Percentiles rank a stretch among this genome's conserved stretches.
phyloP scores from a whole-genome alignment of 257 asterid genomes.

The Plantago major region DNA sequence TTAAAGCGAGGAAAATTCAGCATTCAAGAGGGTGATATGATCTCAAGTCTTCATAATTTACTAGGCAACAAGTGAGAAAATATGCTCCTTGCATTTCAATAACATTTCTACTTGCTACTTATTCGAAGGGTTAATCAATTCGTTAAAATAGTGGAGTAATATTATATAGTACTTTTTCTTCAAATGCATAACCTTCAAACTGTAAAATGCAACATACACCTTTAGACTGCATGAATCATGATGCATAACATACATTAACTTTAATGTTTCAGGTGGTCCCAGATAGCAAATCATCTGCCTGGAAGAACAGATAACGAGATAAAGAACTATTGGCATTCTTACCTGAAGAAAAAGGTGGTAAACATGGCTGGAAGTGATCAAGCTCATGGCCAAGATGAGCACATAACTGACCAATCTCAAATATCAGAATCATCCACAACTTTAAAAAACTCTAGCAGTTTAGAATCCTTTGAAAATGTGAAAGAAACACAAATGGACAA shows the following conservation, averaged over 20 bases:
- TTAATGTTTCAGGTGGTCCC: slow-evolving; percentile 60
- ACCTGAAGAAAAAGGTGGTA: slow-evolving; percentile 49
- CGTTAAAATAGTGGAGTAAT: too few species aligned
- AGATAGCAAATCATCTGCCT: slow-evolving; percentile 58
- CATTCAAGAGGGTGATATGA: slow-evolving; percentile 50
- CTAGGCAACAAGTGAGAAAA: slow-evolving; percentile 83
- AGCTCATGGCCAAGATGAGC: slow-evolving; percentile 11
- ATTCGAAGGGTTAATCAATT: too few species aligned
- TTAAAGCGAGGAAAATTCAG: slow-evolving; percentile 64
- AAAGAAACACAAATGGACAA: slow-evolving; percentile 27
- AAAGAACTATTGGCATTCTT: slow-evolving; percentile 76
- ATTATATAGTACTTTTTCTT: too few species aligned
- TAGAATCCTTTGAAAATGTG: slow-evolving; percentile 30
- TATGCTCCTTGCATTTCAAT: not conserved
- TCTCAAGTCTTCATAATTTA: slow-evolving; percentile 59
- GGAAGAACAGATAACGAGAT: slow-evolving; percentile 84
- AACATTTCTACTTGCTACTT: not conserved
- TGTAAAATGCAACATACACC: too few species aligned
- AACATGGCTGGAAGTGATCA: slow-evolving; percentile 20
- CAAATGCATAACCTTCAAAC: too few species aligned
- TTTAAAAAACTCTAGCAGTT: slow-evolving; percentile 20
- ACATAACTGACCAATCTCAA: not conserved
- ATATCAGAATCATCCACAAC: slow-evolving; percentile 20
- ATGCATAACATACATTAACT: slow-evolving; percentile 2
- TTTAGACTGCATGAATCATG: too few species aligned